Conservation (phyloP, 805 yeast genomes). For the Ogataea paraovalis region DNA sequence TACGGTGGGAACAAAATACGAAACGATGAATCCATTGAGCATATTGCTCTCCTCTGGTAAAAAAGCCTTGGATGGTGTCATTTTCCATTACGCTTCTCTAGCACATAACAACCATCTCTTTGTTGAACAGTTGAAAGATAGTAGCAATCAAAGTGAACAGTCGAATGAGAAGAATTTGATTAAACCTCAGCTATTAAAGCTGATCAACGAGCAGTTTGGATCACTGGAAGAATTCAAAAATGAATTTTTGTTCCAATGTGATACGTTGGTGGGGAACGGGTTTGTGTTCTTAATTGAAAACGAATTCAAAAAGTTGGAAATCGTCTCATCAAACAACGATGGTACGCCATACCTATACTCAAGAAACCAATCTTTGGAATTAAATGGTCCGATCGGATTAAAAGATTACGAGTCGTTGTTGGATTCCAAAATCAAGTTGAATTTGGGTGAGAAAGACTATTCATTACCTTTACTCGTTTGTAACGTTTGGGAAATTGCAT, state of each 20-base stretch:
- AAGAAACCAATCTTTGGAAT: constrained; percentile 67
- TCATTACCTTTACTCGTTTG: constrained; percentile 72
- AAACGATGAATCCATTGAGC: constrained; percentile 70
- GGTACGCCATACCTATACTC: constrained; percentile 75
- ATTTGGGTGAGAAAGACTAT: constrained; percentile 47
- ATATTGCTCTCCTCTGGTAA: constrained; percentile 63
- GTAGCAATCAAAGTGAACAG: constrained; percentile 18
- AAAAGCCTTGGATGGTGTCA: constrained; percentile 58
- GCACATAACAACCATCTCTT: constrained; percentile 90
- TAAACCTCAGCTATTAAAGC: constrained; percentile 22
- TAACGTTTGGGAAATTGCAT: constrained; percentile 90
- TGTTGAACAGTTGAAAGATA: constrained; percentile 53
- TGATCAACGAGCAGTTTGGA: constrained; percentile 37
- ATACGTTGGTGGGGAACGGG: constrained; percentile 60
- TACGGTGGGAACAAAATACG: constrained; percentile 77
- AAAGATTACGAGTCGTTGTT: constrained; percentile 47
- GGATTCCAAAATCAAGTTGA: constrained; percentile 28
- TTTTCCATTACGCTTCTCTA: constrained; percentile 88
- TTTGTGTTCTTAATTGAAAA: constrained; percentile 73
- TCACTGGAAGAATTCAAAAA: constrained; percentile 48
- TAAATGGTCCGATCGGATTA: constrained; percentile 65
- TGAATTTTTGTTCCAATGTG: constrained; percentile 47
- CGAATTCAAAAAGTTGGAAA: constrained; percentile 51
- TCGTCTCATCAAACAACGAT: constrained; percentile 59
- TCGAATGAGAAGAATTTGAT: constrained; percentile 7